Conservation (phyloP, 2,329 filamentous ascomycete genomes). For the Beauveria sp. region DNA sequence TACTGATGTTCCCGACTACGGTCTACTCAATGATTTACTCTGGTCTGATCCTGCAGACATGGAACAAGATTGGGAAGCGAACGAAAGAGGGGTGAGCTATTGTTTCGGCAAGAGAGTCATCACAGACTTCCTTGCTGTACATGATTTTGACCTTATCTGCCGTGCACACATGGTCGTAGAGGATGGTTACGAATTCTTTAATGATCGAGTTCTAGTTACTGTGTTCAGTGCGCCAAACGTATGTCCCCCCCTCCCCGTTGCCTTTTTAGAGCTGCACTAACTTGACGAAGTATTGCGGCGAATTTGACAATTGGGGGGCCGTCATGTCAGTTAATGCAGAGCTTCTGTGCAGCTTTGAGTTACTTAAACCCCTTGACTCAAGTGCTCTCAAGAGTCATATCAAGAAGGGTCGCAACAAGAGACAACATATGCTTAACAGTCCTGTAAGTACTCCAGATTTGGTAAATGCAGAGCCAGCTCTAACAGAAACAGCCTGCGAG, state of each 20-base stretch:
- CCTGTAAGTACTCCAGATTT: slow-evolving; percentile 56
- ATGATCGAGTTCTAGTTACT: slow-evolving; percentile 86
- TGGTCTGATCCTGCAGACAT: slow-evolving; percentile 99
- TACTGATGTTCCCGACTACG: slow-evolving; percentile 95
- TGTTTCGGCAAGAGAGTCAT: slow-evolving; percentile 99
- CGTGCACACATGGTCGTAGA: slow-evolving; percentile 99
- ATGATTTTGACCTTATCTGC: slow-evolving; percentile 96
- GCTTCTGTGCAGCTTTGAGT: slow-evolving; percentile 91
- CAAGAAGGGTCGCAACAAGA: slow-evolving; percentile 93
- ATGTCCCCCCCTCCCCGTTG: slow-evolving; percentile 32
- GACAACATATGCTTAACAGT: slow-evolving; percentile 92
- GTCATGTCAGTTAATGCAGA: slow-evolving; percentile 97
- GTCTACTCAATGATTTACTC: slow-evolving; percentile 84
- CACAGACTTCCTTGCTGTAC: slow-evolving; percentile 84
- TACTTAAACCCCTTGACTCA: slow-evolving; percentile 92
- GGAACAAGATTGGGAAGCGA: slow-evolving; percentile 96
- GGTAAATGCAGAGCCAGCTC: not conserved
- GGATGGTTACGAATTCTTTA: slow-evolving; percentile 98
- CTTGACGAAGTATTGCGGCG: slow-evolving; percentile 76
- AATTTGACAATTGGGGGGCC: slow-evolving; percentile 98
- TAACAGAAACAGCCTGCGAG: slow-evolving; percentile 38
- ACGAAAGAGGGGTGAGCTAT: slow-evolving; percentile 94
- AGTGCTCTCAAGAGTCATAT: slow-evolving; percentile 97
- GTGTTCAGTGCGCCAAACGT: slow-evolving; percentile 97
- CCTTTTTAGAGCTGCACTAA: slow-evolving; percentile 19